Conservation (phyloP, 768 basidiomycete genomes). For the Kwoniella sp. region DNA sequence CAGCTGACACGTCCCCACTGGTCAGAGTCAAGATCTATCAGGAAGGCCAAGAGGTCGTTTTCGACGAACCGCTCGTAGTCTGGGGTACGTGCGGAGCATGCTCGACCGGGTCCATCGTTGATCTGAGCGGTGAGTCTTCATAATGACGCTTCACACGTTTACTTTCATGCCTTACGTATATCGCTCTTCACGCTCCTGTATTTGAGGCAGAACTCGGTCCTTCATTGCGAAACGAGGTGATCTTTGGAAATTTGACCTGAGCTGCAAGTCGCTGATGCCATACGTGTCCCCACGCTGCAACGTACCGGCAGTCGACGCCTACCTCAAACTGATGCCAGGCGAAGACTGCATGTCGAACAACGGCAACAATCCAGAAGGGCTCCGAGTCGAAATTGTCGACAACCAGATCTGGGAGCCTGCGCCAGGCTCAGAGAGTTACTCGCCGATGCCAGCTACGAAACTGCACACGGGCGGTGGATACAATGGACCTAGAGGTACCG, state of each 20-base stretch:
- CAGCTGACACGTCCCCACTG: neutral
- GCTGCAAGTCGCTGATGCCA: neutral
- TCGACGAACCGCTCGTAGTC: conserved; percentile 3
- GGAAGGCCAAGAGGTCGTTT: conserved; percentile 1
- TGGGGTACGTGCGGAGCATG: conserved; percentile 7
- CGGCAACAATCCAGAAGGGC: conserved; percentile 1
- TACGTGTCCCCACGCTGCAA: neutral
- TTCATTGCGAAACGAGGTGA: too few relatives aligned
- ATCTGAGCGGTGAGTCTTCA: conserved; percentile 5
- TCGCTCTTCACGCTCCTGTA: too few relatives aligned
- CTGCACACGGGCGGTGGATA: conserved; percentile 5
- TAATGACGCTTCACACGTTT: too few relatives aligned
- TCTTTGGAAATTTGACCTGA: too few relatives aligned
- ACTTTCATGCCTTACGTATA: too few relatives aligned
- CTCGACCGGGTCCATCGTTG: neutral
- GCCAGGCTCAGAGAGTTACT: conserved; percentile 3
- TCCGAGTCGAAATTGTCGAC: conserved; percentile 1
- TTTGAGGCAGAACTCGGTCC: too few relatives aligned
- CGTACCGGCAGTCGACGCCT: conserved; percentile 3
- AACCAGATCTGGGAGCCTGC: conserved; percentile 12
- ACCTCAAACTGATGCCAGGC: conserved; percentile 5
- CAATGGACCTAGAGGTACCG: neutral
- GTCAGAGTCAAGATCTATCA: conserved; percentile 1
- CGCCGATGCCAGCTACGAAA: conserved; percentile 1
- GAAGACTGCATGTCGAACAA: neutral